These are phyloP conservation scores for Gossypioides kirkii DNA, from an alignment of 345 rosid species.

Conservation along the genomic window DNA sequence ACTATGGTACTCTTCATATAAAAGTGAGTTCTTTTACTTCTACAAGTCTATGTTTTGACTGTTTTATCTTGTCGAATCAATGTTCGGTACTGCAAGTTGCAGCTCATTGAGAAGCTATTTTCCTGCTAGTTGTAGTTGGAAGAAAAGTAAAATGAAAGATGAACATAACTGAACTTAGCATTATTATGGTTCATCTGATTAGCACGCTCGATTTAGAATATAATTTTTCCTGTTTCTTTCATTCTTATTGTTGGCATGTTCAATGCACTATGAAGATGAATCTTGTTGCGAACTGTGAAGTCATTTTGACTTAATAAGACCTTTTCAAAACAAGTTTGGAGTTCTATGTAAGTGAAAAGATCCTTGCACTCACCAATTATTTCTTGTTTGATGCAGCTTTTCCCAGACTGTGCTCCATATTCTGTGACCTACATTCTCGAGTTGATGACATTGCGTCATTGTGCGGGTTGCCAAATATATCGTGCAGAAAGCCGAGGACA, in stretches of 20 bases:
- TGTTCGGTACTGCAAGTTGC: background rate
- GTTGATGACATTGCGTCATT: slow-evolving; percentile 69
- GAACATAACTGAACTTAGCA: background rate
- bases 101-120: background rate
- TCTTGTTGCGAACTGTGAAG: background rate
- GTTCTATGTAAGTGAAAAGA: background rate
- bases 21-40: slow-evolving; percentile 47
- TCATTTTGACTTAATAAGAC: background rate
- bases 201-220: background rate
- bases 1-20: slow-evolving; percentile 69
- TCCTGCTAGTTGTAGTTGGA: background rate
- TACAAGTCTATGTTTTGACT: background rate
- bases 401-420: slow-evolving; percentile 89
- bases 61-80: background rate
- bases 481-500: slow-evolving; percentile 73
- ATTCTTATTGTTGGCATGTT: background rate
- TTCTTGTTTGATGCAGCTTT: slow-evolving; percentile 45
- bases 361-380: background rate
- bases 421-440: slow-evolving; percentile 82
- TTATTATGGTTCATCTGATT: background rate
- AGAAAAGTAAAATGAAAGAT: background rate
- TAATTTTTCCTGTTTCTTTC: background rate
- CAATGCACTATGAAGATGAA: background rate
- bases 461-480: slow-evolving; percentile 68
- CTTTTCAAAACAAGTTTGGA: background rate